These are phyloP conservation scores for Bocquillonia castaneifolia DNA, from an alignment of 441 rosid genomes.

Conservation along the genomic window DNA sequence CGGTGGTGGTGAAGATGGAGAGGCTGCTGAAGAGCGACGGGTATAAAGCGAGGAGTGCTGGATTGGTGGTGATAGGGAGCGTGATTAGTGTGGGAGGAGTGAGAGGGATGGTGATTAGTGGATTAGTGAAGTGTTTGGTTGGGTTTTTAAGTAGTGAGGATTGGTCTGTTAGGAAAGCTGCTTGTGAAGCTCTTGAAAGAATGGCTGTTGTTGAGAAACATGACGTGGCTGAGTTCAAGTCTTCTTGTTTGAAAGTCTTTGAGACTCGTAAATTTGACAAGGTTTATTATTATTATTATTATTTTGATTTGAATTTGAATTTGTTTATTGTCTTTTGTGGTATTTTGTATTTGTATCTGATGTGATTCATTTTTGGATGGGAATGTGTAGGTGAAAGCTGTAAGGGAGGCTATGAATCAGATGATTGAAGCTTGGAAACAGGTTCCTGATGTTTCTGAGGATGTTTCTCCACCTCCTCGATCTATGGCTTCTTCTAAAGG, in stretches of 20 bases:
- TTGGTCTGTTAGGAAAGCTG: slow-evolving; percentile 86
- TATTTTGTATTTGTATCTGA: not conserved
- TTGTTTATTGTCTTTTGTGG: no score
- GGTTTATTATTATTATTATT: slow-evolving; percentile 35
- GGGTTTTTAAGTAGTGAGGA: slow-evolving; percentile 63
- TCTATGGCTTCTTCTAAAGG: slow-evolving; percentile 70
- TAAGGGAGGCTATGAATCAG: slow-evolving; percentile 84
- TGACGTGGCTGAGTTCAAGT: slow-evolving; percentile 55
- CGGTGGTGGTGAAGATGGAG: slow-evolving; percentile 50
- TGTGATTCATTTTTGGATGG: not conserved
- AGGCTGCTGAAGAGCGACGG: slow-evolving; percentile 57
- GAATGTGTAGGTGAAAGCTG: slow-evolving; percentile 66
- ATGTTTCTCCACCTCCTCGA: slow-evolving; percentile 54
- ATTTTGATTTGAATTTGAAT: no score
- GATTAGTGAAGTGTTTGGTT: slow-evolving; percentile 54
- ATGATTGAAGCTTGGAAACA: slow-evolving; percentile 85
- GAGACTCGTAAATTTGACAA: slow-evolving; percentile 77
- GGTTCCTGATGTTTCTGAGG: slow-evolving; percentile 76
- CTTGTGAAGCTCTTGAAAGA: slow-evolving; percentile 72
- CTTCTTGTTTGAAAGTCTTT: slow-evolving; percentile 56
- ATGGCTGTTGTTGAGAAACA: slow-evolving; percentile 70
- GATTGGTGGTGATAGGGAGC: slow-evolving; percentile 68
- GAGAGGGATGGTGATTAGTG: slow-evolving; percentile 35
- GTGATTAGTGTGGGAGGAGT: slow-evolving; percentile 72
- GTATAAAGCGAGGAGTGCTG: slow-evolving; percentile 74